Conservation (phyloP, 2,329 filamentous ascomycete genomes). For the Amauroascus verrucosus region DNA sequence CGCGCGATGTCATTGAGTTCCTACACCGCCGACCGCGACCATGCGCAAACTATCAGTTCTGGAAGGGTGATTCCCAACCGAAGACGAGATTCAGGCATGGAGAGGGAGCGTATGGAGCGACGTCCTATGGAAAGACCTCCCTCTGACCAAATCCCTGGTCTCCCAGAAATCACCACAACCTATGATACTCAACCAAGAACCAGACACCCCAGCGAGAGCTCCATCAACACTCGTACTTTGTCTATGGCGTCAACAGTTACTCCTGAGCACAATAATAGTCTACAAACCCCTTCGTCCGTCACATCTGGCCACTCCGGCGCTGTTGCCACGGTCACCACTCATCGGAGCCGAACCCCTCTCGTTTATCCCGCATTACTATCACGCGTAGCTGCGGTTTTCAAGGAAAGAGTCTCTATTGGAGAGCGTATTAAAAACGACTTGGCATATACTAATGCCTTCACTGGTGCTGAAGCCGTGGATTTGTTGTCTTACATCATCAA, state of each 20-base stretch:
- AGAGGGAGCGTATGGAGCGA: constrained; percentile 24
- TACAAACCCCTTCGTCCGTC: constrained; percentile 45
- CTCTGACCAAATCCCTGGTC: constrained; percentile 9
- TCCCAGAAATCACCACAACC: constrained; percentile 8
- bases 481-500: constrained; percentile 93
- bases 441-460: constrained; percentile 95
- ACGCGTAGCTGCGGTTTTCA: constrained; percentile 85
- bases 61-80: constrained; percentile 80
- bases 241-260: constrained; percentile 69
- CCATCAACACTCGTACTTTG: constrained; percentile 55
- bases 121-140: constrained; percentile 43
- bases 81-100: constrained; percentile 46
- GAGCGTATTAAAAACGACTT: constrained; percentile 94
- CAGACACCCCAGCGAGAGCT: constrained; percentile 37
- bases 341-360: constrained; percentile 58
- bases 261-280: constrained; percentile 52
- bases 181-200: constrained; percentile 21
- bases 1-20: constrained; percentile 93
- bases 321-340: constrained; percentile 44
- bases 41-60: constrained; percentile 73
- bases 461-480: constrained; percentile 89
- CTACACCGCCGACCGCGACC: constrained; percentile 63
- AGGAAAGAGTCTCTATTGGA: constrained; percentile 71
- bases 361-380: constrained; percentile 92
- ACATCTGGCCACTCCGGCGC: constrained; percentile 40